Evolutionary conservation across 164 flowering plant genomes (phyloP).

Genomic region (Brasenia schreberi): DNA sequence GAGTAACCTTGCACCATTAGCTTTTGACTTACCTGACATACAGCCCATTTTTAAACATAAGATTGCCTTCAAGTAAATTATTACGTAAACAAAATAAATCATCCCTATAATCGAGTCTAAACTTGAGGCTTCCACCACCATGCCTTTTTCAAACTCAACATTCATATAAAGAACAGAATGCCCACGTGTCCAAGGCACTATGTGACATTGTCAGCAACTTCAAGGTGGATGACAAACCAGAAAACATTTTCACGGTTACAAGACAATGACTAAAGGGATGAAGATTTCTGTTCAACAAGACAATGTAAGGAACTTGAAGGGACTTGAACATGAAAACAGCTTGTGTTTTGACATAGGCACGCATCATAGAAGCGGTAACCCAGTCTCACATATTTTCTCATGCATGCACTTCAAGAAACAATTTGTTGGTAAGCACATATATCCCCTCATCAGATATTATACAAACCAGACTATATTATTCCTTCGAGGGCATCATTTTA

Average conservation of each 20-base stretch:
- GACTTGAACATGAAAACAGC: background rate
- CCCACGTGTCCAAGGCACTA: background rate
- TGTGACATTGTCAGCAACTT: background rate
- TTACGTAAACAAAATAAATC: too few species aligned
- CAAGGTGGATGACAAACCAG: background rate
- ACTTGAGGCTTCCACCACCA: background rate
- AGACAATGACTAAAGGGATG: too few species aligned
- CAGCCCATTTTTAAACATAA: background rate
- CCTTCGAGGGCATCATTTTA: too few species aligned
- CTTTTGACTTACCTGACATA: slow-evolving; percentile 74
- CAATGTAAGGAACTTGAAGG: background rate
- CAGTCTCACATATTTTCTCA: background rate
- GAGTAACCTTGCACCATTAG: slow-evolving; percentile 98
- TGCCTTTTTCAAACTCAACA: background rate
- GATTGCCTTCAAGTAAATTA: too few species aligned
- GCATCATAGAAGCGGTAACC: background rate
- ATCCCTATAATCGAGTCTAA: background rate
- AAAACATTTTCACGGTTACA: too few species aligned
- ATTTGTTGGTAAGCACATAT: too few species aligned
- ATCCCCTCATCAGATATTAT: too few species aligned
- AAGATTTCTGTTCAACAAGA: background rate
- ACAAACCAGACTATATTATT: too few species aligned
- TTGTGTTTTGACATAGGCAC: background rate
- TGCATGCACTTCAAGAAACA: background rate
- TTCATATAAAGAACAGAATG: background rate